Evolutionary conservation across 768 basidiomycete species (phyloP), one percentile per base, ranked within the genome.

Genomic region (Termitomyces sp.): DNA sequence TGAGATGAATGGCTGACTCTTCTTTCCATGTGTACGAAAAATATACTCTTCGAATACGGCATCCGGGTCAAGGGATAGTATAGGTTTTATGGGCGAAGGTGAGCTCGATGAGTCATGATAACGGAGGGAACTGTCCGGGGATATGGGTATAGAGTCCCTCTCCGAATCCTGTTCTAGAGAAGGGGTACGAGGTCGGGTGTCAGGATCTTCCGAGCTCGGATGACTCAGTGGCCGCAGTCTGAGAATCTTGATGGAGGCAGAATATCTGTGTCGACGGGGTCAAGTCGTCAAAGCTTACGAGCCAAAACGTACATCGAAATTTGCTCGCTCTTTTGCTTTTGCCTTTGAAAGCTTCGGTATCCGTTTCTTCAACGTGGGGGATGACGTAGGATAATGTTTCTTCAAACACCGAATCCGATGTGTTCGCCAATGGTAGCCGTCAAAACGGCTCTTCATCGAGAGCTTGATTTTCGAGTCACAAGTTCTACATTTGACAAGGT

Each of bases 361-460:
- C 36, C 53, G 56, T 54, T 50, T 63, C 53, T 60, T 56, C 0
- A 48, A 48, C 31, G 32, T 50, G 55, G 34, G 52, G 47, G 36
- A n/a, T 24, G 52, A 53, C 18, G 24, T 22, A 48, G 43, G 50
- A 27, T 55, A 51, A 24, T 57, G 56, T 49, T 76, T 79, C 69
- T 78, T 83, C 54, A 82, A 66, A 67, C 87, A 89, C 31, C 86
- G 76, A 41, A 74, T 74, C 32, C 82, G 76, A 64, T 89, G 87
- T 61, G 80, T 84, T 46, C 71, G 67, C 87, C 87, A 89, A 68
- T 89, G 87, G 63, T 79, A 80, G 31, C 78, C 76, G 63, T 89
- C 87, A 62, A 79, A 89, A 22, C 75, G 74, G 68, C 84, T 86
- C 70, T 88, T 88, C 32, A 75, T 68, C 16, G 86, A 88, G 27